A percentile compares a stretch with the other conserved stretches of the same genome.
These are phyloP conservation scores for Backusella mclennaniae DNA, from an alignment of 192 early-diverging fungal species.

Conservation along the genomic window DNA sequence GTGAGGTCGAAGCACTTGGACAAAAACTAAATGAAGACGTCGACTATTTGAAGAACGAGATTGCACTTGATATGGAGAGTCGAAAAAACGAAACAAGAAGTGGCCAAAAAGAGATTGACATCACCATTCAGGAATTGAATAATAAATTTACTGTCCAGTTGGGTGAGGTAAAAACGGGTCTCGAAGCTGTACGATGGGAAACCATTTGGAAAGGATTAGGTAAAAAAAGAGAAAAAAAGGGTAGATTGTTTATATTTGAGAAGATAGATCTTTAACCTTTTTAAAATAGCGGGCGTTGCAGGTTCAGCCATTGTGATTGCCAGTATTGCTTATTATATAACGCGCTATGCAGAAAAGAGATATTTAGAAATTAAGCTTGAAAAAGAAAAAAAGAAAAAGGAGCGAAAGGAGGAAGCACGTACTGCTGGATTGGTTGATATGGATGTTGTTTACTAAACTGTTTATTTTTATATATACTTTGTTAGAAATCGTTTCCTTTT, in stretches of 20 bases:
- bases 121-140: slow-evolving; percentile 75
- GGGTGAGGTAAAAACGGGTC: slow-evolving; percentile 79
- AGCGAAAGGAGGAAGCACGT: slow-evolving; percentile 30
- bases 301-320: slow-evolving; percentile 23
- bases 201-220: slow-evolving; percentile 71
- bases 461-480: not conserved
- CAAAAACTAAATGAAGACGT: slow-evolving; percentile 75
- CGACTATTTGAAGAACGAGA: slow-evolving; percentile 72
- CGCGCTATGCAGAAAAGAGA: slow-evolving; percentile 18
- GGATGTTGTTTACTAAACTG: slow-evolving; percentile 31
- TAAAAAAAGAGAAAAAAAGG: slow-evolving; percentile 27
- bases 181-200: slow-evolving; percentile 88
- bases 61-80: slow-evolving; percentile 87
- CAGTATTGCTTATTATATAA: slow-evolving; percentile 28
- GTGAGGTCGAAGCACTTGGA: slow-evolving; percentile 76
- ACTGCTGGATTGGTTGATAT: slow-evolving; percentile 26
- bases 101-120: slow-evolving; percentile 72
- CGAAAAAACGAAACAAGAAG: slow-evolving; percentile 80
- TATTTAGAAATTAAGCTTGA: slow-evolving; percentile 14
- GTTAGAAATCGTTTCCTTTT: not conserved
- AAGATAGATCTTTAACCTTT: not conserved
- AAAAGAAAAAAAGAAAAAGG: slow-evolving; percentile 28
- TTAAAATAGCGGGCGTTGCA: slow-evolving; percentile 24
- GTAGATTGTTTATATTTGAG: not conserved
- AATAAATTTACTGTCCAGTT: slow-evolving; percentile 79